Evolutionary conservation across 148 eudicot genomes (phyloP).

Genomic region (Rhododendron henanense): DNA sequence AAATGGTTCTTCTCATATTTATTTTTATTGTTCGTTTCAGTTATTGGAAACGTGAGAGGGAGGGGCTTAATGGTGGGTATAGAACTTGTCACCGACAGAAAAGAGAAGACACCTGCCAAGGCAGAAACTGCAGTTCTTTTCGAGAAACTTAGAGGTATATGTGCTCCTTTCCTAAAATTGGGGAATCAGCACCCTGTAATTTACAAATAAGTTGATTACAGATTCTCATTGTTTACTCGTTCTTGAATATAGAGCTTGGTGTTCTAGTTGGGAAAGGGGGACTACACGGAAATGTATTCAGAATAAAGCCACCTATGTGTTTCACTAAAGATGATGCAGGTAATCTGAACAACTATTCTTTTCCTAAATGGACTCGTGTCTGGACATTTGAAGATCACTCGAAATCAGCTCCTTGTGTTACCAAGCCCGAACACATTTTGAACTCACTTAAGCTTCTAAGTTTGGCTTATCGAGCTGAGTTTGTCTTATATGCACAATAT

Average conservation of each 20-base stretch:
- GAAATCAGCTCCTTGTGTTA: not conserved
- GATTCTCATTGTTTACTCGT: not conserved
- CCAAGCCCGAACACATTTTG: not conserved
- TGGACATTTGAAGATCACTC: not conserved
- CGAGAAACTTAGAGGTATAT: conserved; percentile 83
- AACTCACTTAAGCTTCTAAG: not conserved
- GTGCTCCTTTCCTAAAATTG: not conserved
- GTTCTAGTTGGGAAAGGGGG: conserved; percentile 96
- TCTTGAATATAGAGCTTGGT: conserved; percentile 61
- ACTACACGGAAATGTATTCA: conserved; percentile 88
- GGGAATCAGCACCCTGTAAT: not conserved
- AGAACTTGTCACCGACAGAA: conserved; percentile 86
- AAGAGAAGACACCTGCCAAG: conserved; percentile 86
- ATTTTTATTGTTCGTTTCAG: conserved; percentile 25
- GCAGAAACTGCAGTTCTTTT: conserved; percentile 79
- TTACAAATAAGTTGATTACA: not conserved
- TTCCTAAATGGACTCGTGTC: not conserved
- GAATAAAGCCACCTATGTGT: conserved; percentile 99
- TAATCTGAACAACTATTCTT: conserved; percentile 14
- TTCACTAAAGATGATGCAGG: conserved; percentile 91
- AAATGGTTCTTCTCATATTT: conserved; percentile 5
- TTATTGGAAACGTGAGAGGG: conserved; percentile 96
- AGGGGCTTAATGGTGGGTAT: conserved; percentile 94
- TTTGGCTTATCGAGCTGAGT: not conserved
- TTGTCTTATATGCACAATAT: not conserved